Evolutionary conservation across 2,329 filamentous ascomycete genomes (phyloP).

Genomic region (Alternaria sp.): DNA sequence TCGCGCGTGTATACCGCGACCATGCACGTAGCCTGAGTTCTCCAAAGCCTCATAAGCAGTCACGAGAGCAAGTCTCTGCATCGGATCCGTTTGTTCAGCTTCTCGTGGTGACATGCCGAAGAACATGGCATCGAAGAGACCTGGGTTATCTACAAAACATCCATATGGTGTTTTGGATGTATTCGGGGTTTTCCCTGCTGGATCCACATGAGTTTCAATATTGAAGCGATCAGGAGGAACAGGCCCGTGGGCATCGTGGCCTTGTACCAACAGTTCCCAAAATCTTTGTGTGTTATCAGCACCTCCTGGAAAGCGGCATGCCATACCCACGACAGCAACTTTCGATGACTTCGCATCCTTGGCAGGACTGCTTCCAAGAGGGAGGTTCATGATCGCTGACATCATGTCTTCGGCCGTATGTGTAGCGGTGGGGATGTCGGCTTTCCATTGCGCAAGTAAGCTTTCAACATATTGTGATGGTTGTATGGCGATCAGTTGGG

Average conservation of each 20-base stretch:
- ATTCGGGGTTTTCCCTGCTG: background rate
- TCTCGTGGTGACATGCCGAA: constrained; percentile 44
- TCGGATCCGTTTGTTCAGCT: constrained; percentile 35
- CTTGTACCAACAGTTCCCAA: background rate
- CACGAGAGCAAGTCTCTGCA: constrained; percentile 29
- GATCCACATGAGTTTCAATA: background rate
- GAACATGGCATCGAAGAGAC: constrained; percentile 36
- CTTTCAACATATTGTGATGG: background rate
- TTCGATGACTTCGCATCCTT: background rate
- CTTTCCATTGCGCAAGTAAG: background rate
- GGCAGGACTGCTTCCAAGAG: background rate
- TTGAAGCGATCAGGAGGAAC: background rate
- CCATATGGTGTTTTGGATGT: background rate
- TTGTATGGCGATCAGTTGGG: background rate
- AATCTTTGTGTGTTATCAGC: background rate
- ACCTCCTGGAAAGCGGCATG: background rate
- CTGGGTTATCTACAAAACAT: constrained; percentile 5
- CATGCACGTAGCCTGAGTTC: constrained; percentile 26
- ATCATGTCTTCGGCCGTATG: background rate
- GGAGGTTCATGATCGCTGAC: background rate
- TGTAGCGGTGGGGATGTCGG: background rate
- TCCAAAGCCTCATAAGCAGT: constrained; percentile 42
- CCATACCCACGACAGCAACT: background rate
- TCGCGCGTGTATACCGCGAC: background rate
- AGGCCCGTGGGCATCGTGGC: background rate